Conservation (phyloP, 2,329 filamentous ascomycete genomes). For the Orbilia quercus region DNA sequence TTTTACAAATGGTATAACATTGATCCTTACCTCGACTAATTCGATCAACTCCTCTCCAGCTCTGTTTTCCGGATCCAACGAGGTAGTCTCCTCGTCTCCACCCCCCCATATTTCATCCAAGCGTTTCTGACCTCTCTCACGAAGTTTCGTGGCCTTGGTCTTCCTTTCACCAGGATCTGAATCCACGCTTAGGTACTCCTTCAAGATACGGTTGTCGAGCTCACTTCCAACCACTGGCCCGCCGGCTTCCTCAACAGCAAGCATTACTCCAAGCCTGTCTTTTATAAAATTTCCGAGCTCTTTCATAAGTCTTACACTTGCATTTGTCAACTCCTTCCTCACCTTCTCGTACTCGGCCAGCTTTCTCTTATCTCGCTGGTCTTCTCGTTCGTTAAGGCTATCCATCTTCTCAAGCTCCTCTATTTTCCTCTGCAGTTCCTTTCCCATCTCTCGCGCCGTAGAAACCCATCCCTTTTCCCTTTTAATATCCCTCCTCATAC, state of each 20-base stretch:
- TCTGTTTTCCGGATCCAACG: constrained; percentile 18
- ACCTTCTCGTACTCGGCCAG: constrained; percentile 40
- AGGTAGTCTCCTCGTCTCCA: constrained; percentile 20
- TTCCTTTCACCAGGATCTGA: constrained; percentile 16
- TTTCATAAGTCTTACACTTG: constrained; percentile 26
- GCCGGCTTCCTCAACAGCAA: constrained; percentile 53
- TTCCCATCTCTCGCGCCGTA: constrained; percentile 43
- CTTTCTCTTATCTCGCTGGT: constrained; percentile 40
- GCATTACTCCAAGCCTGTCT: constrained; percentile 33
- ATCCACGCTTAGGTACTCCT: constrained; percentile 26
- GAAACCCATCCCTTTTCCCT: constrained; percentile 41
- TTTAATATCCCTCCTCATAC: constrained; percentile 24
- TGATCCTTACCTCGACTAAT: constrained; percentile 40
- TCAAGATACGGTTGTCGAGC: constrained; percentile 29
- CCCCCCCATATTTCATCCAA: constrained; percentile 51
- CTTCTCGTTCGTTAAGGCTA: constrained; percentile 14
- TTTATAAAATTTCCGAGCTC: constrained; percentile 51
- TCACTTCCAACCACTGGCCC: constrained; percentile 48
- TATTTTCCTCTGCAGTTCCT: constrained; percentile 35
- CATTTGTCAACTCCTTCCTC: constrained; percentile 30
- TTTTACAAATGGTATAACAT: background rate
- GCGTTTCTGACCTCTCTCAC: constrained; percentile 44
- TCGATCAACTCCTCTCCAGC: constrained; percentile 38
- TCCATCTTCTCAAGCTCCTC: constrained; percentile 33
- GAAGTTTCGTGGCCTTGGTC: constrained; percentile 35